These are phyloP conservation scores for Climacium dendroides DNA, from an alignment of 225 moss, liverwort and hornwort genomes.

Conservation along the genomic window DNA sequence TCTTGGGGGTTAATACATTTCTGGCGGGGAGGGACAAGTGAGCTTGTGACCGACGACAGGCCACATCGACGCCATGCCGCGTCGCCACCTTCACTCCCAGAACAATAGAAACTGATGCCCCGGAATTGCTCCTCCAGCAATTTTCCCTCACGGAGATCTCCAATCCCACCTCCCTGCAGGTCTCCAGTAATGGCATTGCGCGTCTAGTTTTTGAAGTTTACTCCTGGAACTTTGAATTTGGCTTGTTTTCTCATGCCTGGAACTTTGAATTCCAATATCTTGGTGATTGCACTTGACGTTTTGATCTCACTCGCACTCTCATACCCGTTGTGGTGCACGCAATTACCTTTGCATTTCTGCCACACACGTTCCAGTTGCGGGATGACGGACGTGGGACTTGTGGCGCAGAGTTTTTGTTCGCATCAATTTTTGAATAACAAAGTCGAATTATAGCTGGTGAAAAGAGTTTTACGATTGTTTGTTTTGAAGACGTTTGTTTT, in stretches of 20 bases:
- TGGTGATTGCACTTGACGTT: background rate
- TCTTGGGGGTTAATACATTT: too few relatives aligned
- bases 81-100: background rate
- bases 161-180: background rate
- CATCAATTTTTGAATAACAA: background rate
- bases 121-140: too few relatives aligned
- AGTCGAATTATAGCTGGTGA: background rate
- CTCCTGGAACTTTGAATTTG: background rate
- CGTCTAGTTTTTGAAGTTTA: background rate
- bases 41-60: background rate
- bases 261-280: background rate
- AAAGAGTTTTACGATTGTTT: background rate
- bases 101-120: background rate
- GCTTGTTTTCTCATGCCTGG: background rate
- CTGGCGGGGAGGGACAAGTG: background rate
- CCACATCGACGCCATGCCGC: conserved; percentile 3
- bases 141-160: background rate
- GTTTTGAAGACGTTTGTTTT: background rate
- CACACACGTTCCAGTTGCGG: background rate
- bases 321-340: background rate
- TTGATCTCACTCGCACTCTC: background rate
- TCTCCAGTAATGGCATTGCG: background rate
- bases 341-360: background rate
- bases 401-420: background rate
- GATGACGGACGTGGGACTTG: background rate